phyloP scores from a whole-genome alignment of 192 early-diverging fungal species.

The Coemansia sp. region DNA sequence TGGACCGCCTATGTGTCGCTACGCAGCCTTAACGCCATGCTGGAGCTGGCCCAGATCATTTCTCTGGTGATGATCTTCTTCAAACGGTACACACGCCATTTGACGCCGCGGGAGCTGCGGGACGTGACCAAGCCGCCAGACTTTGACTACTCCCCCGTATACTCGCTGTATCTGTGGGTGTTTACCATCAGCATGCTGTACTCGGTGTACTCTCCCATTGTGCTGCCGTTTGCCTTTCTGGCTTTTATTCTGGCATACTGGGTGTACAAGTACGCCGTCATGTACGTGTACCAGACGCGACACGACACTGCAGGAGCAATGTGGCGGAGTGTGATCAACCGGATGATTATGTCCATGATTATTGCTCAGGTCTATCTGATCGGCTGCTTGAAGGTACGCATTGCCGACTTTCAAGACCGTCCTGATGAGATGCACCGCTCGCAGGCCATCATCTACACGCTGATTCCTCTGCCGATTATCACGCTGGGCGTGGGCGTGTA shows the following conservation, averaged over 20 bases:
- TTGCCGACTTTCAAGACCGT: slow-evolving; percentile 56
- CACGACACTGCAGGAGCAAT: slow-evolving; percentile 70
- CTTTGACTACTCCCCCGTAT: slow-evolving; percentile 69
- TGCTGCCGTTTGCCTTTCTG: slow-evolving; percentile 62
- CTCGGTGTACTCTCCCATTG: slow-evolving; percentile 67
- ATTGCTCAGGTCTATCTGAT: slow-evolving; percentile 70
- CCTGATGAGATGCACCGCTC: slow-evolving; percentile 23
- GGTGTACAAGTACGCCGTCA: slow-evolving; percentile 70
- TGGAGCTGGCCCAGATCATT: slow-evolving; percentile 69
- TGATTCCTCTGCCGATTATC: slow-evolving; percentile 62
- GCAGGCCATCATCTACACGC: slow-evolving; percentile 48
- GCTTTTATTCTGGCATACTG: slow-evolving; percentile 64
- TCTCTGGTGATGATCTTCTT: slow-evolving; percentile 56
- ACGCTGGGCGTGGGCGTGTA: slow-evolving; percentile 57
- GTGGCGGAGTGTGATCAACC: slow-evolving; percentile 68
- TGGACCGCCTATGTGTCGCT: slow-evolving; percentile 77
- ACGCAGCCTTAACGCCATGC: slow-evolving; percentile 59
- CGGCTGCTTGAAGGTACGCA: slow-evolving; percentile 53
- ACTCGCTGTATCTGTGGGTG: slow-evolving; percentile 67
- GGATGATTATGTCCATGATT: slow-evolving; percentile 61
- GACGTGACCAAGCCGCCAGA: slow-evolving; percentile 63
- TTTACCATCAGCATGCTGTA: slow-evolving; percentile 72
- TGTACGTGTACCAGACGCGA: slow-evolving; percentile 74
- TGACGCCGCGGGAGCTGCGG: slow-evolving; percentile 68
- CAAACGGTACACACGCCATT: slow-evolving; percentile 58